phyloP scores from a whole-genome alignment of 1,139 yeast species.

The Suhomyces yuchorum region DNA sequence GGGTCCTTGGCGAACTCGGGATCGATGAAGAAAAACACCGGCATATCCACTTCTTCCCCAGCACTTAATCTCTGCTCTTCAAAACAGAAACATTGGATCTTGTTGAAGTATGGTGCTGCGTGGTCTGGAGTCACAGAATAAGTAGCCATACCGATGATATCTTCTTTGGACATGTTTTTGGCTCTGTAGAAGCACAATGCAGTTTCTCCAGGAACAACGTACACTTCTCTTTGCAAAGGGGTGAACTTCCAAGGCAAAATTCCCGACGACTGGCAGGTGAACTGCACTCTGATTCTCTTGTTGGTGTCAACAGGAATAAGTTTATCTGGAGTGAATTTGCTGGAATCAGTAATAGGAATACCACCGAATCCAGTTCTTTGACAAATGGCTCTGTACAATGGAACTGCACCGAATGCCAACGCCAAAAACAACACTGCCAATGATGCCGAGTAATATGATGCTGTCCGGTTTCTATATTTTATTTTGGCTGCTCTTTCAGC shows the following conservation, averaged over 20 bases:
- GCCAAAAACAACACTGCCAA: constrained; percentile 75
- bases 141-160: constrained; percentile 97
- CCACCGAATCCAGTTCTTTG: constrained; percentile 98
- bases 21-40: constrained; percentile 95
- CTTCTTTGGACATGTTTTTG: constrained; percentile 79
- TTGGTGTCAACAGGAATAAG: constrained; percentile 86
- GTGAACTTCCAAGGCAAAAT: constrained; percentile 93
- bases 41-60: constrained; percentile 99
- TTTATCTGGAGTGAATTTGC: constrained; percentile 82
- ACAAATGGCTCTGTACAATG: constrained; percentile 88
- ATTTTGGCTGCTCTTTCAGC: constrained; percentile 34
- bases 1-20: constrained; percentile 98
- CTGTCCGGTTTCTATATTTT: constrained; percentile 46
- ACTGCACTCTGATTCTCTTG: constrained; percentile 75
- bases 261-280: constrained; percentile 91
- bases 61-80: constrained; percentile 93
- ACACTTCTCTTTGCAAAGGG: constrained; percentile 93
- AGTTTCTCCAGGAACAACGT: constrained; percentile 95
- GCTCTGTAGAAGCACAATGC: constrained; percentile 96
- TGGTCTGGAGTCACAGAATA: constrained; percentile 95
- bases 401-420: constrained; percentile 87
- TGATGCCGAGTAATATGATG: constrained; percentile 73
- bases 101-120: constrained; percentile 93
- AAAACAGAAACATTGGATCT: constrained; percentile 96
- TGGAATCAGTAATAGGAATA: constrained; percentile 82